These are phyloP conservation scores for Asterionellopsis glacialis DNA, from an alignment of 108 stramenopile genomes.

Conservation along the genomic window DNA sequence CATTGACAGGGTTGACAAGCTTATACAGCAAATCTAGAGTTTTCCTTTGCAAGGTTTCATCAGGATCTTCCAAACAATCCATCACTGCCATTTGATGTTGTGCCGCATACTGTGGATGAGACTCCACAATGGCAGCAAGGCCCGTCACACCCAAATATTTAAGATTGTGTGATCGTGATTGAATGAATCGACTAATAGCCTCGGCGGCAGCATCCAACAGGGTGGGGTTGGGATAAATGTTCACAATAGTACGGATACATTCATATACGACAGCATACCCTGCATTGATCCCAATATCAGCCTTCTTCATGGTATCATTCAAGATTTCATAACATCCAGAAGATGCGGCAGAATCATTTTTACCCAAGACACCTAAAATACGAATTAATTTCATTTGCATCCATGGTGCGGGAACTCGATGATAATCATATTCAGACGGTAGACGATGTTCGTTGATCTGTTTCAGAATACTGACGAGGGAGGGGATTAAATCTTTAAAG, in stretches of 20 bases:
- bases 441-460: conserved; percentile 97
- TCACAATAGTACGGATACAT: conserved; percentile 91
- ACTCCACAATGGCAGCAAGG: conserved; percentile 92
- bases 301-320: conserved; percentile 89
- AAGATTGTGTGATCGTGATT: conserved; percentile 90
- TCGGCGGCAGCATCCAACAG: conserved; percentile 95
- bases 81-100: conserved; percentile 99
- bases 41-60: conserved; percentile 97
- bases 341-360: conserved; percentile 67
- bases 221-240: conserved; percentile 95
- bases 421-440: conserved; percentile 97
- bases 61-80: conserved; percentile 97
- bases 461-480: conserved; percentile 92
- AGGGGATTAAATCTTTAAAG: conserved; percentile 92
- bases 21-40: conserved; percentile 95
- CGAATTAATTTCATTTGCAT: conserved; percentile 96
- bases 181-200: conserved; percentile 90
- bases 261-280: conserved; percentile 98
- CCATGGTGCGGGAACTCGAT: conserved; percentile 99
- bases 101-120: conserved; percentile 95
- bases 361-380: conserved; percentile 89
- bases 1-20: conserved; percentile 99
- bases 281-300: conserved; percentile 98
- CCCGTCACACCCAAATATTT: conserved; percentile 97
- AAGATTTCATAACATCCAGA: conserved; percentile 98